Percentiles rank a stretch among this genome's conserved stretches.
phyloP scores from a whole-genome alignment of 495 filamentous ascomycete species.

The Apodospora peruviana region DNA sequence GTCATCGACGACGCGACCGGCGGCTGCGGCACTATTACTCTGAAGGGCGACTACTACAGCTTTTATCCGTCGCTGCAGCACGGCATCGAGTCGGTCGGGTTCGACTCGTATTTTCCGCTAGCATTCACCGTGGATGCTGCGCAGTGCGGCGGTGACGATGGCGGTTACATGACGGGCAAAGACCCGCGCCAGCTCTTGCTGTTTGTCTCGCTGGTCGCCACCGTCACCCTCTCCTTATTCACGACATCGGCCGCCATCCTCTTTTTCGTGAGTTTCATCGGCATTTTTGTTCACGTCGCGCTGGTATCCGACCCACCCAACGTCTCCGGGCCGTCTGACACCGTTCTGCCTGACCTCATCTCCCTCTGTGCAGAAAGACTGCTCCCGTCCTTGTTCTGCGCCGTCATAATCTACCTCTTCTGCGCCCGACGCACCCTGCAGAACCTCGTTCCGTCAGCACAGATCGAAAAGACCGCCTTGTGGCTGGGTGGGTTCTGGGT shows the following conservation, averaged over 20 bases:
- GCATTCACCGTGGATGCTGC: conserved; percentile 58
- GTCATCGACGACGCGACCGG: conserved; percentile 60
- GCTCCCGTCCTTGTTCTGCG: conserved; percentile 70
- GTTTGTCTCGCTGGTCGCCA: conserved; percentile 63
- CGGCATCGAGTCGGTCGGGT: conserved; percentile 60
- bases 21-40: conserved; percentile 56
- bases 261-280: conserved; percentile 64
- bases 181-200: conserved; percentile 71
- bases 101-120: conserved; percentile 72
- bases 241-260: conserved; percentile 63
- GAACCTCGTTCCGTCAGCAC: conserved; percentile 54
- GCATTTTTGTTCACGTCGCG: conserved; percentile 72
- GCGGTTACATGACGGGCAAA: conserved; percentile 20
- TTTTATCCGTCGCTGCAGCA: conserved; percentile 54
- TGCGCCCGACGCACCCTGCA: conserved; percentile 41
- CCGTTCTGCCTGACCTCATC: conserved; percentile 48
- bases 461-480: conserved; percentile 68
- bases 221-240: conserved; percentile 60
- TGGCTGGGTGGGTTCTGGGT: conserved; percentile 73
- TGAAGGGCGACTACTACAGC: conserved; percentile 58
- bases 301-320: conserved; percentile 70
- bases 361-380: conserved; percentile 67
- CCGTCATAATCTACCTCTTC: conserved; percentile 67
- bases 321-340: conserved; percentile 25
- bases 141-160: conserved; percentile 41